Evolutionary conservation across 2,329 filamentous ascomycete species (phyloP).

Genomic region (Alternaria gaisen): DNA sequence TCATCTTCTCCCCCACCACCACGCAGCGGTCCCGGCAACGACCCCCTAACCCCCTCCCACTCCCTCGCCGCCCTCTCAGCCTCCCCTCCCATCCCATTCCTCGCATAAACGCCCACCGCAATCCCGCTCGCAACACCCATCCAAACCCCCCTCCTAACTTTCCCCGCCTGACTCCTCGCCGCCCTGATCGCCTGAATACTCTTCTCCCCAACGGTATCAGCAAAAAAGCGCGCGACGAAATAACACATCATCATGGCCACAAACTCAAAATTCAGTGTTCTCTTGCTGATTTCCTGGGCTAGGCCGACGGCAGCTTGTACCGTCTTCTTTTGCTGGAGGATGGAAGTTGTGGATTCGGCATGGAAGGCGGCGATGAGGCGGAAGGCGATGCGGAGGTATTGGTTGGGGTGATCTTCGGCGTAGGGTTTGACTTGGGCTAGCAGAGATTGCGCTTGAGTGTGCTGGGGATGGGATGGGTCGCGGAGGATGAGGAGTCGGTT

Average conservation of each 20-base stretch:
- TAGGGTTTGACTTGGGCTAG: conserved; percentile 72
- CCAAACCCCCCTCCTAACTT: conserved; percentile 38
- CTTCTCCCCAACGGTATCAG: conserved; percentile 75
- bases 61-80: conserved; percentile 29
- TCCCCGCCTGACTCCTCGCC: conserved; percentile 36
- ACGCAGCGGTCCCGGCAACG: conserved; percentile 36
- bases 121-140: conserved; percentile 44
- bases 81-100: conserved; percentile 40
- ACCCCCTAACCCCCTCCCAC: conserved; percentile 32
- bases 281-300: conserved; percentile 74
- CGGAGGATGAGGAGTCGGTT: conserved; percentile 60
- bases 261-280: conserved; percentile 77
- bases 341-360: conserved; percentile 67
- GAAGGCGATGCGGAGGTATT: conserved; percentile 80
- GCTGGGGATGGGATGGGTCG: conserved; percentile 54
- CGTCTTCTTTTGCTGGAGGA: conserved; percentile 80
- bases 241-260: conserved; percentile 84
- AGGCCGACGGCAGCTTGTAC: conserved; percentile 64
- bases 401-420: conserved; percentile 74
- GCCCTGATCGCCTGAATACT: conserved; percentile 59
- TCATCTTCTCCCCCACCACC: no score
- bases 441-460: conserved; percentile 64
- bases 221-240: conserved; percentile 85
- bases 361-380: conserved; percentile 75
- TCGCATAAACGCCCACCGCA: conserved; percentile 40